Evolutionary conservation across 192 early-diverging fungal species (phyloP).

Genomic region (Backusella macrospora): DNA sequence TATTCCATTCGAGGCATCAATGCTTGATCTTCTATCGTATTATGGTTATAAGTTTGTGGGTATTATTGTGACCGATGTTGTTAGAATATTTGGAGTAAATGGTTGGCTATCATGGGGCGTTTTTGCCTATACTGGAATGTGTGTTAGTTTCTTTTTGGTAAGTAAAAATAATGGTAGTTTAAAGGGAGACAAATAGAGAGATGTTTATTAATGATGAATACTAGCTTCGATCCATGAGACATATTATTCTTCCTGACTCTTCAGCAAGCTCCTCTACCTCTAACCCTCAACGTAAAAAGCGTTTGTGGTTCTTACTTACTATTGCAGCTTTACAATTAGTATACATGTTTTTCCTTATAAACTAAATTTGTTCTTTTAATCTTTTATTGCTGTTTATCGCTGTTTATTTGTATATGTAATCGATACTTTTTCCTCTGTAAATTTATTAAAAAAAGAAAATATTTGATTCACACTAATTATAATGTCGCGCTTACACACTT

Average conservation of each 20-base stretch:
- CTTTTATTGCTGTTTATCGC: neutral
- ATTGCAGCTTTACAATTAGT: slow-evolving; percentile 82
- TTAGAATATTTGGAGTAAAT: slow-evolving; percentile 50
- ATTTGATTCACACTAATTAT: neutral
- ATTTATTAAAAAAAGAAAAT: neutral
- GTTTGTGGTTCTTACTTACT: slow-evolving; percentile 87
- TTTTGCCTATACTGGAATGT: slow-evolving; percentile 76
- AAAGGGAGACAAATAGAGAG: neutral
- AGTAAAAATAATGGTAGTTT: slow-evolving; percentile 1
- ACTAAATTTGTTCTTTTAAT: neutral
- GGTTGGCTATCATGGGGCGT: slow-evolving; percentile 65
- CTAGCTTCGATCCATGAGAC: slow-evolving; percentile 72
- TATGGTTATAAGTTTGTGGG: slow-evolving; percentile 96
- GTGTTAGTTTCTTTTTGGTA: slow-evolving; percentile 91
- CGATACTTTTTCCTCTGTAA: neutral
- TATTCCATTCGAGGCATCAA: slow-evolving; percentile 78
- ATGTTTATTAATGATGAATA: slow-evolving; percentile 17
- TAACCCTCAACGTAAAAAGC: slow-evolving; percentile 71
- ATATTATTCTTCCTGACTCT: slow-evolving; percentile 73
- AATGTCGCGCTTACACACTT: no score
- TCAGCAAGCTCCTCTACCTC: slow-evolving; percentile 61
- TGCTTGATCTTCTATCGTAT: slow-evolving; percentile 86
- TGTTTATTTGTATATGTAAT: neutral
- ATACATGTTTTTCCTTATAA: slow-evolving; percentile 75
- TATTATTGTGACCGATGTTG: slow-evolving; percentile 54